These are phyloP conservation scores for Gamsiella multidivaricata DNA, from an alignment of 192 early-diverging fungal genomes.

Conservation along the genomic window DNA sequence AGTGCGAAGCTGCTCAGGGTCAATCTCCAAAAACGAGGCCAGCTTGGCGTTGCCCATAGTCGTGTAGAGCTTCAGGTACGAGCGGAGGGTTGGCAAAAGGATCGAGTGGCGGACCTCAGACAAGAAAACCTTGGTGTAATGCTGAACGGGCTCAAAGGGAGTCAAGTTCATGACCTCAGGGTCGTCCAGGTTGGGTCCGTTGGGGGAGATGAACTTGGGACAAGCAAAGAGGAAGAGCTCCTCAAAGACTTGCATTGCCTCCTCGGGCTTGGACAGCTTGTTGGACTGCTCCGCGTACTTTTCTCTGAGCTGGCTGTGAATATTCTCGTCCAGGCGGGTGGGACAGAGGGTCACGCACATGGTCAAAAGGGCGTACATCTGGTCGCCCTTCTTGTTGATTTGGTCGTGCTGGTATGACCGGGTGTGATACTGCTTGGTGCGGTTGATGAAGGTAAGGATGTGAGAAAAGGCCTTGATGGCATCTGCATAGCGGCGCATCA, in stretches of 20 bases:
- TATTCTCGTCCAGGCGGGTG: slow-evolving; percentile 93
- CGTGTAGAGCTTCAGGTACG: slow-evolving; percentile 96
- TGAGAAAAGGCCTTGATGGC: slow-evolving; percentile 93
- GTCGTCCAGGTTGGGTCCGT: slow-evolving; percentile 86
- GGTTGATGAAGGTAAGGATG: slow-evolving; percentile 88
- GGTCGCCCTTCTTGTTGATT: slow-evolving; percentile 92
- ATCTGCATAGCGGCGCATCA: slow-evolving; percentile 97
- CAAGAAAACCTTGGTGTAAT: slow-evolving; percentile 90
- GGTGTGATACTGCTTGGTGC: slow-evolving; percentile 95
- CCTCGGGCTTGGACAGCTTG: slow-evolving; percentile 77
- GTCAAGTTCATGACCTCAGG: slow-evolving; percentile 46
- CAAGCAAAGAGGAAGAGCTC: slow-evolving; percentile 93
- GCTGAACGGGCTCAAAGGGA: slow-evolving; percentile 72
- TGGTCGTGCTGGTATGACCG: slow-evolving; percentile 91
- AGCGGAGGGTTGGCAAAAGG: slow-evolving; percentile 86
- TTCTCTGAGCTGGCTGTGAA: slow-evolving; percentile 88
- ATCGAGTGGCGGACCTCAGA: slow-evolving; percentile 88
- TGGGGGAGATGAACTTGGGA: slow-evolving; percentile 96
- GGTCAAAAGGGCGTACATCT: slow-evolving; percentile 94
- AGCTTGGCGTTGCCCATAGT: slow-evolving; percentile 91
- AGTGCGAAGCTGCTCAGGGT: slow-evolving; percentile 83
- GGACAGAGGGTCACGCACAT: slow-evolving; percentile 93
- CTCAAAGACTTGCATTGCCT: slow-evolving; percentile 81
- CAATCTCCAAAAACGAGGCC: slow-evolving; percentile 86
- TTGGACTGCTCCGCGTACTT: slow-evolving; percentile 92